Evolutionary conservation across 2,329 filamentous ascomycete species (phyloP).

Genomic region (Helicocarpus griseus): DNA sequence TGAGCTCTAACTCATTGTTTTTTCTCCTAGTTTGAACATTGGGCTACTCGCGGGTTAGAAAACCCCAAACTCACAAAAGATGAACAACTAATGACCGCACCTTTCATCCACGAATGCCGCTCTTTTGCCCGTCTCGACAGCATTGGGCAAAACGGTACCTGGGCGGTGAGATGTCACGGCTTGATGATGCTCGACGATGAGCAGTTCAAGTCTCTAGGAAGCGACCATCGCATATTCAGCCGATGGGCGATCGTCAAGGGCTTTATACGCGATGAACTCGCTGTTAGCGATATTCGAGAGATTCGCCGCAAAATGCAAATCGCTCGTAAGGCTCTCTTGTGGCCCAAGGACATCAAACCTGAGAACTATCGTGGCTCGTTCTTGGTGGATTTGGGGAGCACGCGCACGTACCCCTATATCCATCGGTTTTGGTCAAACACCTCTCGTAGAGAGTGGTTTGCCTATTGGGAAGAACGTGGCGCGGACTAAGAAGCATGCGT

Average conservation of each 20-base stretch:
- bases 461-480: neutral
- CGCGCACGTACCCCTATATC: slow-evolving; percentile 9
- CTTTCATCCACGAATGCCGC: slow-evolving; percentile 9
- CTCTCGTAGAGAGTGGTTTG: neutral
- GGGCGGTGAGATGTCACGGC: slow-evolving; percentile 11
- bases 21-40: no score
- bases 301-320: slow-evolving; percentile 10
- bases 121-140: slow-evolving; percentile 11
- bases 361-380: slow-evolving; percentile 10
- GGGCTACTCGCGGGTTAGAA: no score
- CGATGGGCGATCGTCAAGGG: slow-evolving; percentile 12
- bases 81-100: neutral
- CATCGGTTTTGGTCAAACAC: neutral
- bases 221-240: neutral
- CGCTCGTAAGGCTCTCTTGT: slow-evolving; percentile 8
- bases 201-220: slow-evolving; percentile 1
- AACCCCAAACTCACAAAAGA: neutral
- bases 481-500: neutral
- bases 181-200: slow-evolving; percentile 10
- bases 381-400: slow-evolving; percentile 8
- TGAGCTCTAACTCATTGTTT: no score
- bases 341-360: slow-evolving; percentile 6
- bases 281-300: slow-evolving; percentile 8
- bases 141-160: slow-evolving; percentile 9
- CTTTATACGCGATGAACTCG: slow-evolving; percentile 4